Evolutionary conservation across 306 rosid genomes (phyloP).

Genomic region (Dalbergia cultrata): DNA sequence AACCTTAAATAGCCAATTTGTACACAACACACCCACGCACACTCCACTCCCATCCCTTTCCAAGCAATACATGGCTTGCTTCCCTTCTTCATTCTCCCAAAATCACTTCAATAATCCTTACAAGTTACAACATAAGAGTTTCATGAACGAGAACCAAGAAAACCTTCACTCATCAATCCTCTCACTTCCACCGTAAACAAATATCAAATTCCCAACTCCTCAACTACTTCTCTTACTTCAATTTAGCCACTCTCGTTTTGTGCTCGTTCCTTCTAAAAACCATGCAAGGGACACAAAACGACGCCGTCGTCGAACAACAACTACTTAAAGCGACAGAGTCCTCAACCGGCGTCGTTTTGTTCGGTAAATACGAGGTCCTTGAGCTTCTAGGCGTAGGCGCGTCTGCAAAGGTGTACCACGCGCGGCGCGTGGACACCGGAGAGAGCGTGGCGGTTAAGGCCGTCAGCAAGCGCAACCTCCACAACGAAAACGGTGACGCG

Average conservation of each 20-base stretch:
- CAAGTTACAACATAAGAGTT: not conserved
- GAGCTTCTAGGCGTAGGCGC: constrained; percentile 71
- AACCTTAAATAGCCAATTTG: not conserved
- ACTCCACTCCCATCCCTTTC: not conserved
- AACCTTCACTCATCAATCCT: not conserved
- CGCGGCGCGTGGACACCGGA: constrained; percentile 49
- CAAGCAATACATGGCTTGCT: not conserved
- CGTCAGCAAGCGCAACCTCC: constrained; percentile 61
- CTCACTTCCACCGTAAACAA: not conserved
- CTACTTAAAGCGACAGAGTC: not conserved
- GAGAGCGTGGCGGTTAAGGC: constrained; percentile 78
- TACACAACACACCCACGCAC: not conserved
- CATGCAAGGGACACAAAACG: constrained; percentile 5
- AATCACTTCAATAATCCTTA: not conserved
- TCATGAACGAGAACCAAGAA: not conserved
- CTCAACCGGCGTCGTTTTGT: constrained; percentile 34
- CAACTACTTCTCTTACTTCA: not conserved
- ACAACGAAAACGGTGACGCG: constrained; percentile 48
- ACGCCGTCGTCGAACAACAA: not conserved
- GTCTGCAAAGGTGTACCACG: constrained; percentile 78
- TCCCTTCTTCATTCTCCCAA: not conserved
- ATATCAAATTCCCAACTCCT: not conserved
- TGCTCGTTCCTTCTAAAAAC: not conserved
- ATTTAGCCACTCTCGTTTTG: not conserved
- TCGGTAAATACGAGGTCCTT: constrained; percentile 59